Evolutionary conservation across 225 moss, liverwort and hornwort genomes (phyloP).

Genomic region (Anthoceros angustus): DNA sequence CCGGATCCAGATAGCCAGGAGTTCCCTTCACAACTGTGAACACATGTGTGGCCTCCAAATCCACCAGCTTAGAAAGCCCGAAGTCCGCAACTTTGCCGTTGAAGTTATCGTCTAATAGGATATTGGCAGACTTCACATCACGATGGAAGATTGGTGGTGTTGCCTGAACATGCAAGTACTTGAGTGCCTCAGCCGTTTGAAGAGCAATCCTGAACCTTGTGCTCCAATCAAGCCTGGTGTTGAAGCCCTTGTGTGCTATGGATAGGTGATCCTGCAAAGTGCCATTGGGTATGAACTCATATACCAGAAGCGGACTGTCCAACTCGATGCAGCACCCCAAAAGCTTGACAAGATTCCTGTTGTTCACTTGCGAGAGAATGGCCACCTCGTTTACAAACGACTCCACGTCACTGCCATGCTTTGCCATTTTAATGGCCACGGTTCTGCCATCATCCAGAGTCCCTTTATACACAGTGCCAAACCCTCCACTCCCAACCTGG

Average conservation of each 20-base stretch:
- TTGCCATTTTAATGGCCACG: constrained; percentile 18
- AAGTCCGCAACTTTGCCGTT: neutral
- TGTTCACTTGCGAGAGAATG: constrained; percentile 2
- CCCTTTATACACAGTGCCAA: constrained; percentile 63
- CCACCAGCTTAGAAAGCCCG: constrained; percentile 4
- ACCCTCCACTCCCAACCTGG: constrained; percentile 32
- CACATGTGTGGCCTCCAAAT: constrained; percentile 1
- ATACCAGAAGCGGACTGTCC: neutral
- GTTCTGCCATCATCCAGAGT: constrained; percentile 37
- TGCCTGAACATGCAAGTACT: neutral
- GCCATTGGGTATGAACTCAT: neutral
- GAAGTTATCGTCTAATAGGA: neutral
- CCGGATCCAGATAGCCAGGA: neutral
- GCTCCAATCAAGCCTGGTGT: neutral
- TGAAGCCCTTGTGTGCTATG: neutral
- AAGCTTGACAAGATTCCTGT: neutral
- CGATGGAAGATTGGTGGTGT: neutral
- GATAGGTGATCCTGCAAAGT: neutral
- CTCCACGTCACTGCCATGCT: neutral
- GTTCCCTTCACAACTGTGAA: neutral
- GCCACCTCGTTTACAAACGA: neutral
- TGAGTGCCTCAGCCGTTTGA: neutral
- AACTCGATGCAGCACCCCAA: neutral
- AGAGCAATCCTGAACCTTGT: neutral
- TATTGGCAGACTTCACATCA: neutral